These are phyloP conservation scores for Pythium sp. DNA, from an alignment of 352 stramenopile genomes.

Conservation along the genomic window DNA sequence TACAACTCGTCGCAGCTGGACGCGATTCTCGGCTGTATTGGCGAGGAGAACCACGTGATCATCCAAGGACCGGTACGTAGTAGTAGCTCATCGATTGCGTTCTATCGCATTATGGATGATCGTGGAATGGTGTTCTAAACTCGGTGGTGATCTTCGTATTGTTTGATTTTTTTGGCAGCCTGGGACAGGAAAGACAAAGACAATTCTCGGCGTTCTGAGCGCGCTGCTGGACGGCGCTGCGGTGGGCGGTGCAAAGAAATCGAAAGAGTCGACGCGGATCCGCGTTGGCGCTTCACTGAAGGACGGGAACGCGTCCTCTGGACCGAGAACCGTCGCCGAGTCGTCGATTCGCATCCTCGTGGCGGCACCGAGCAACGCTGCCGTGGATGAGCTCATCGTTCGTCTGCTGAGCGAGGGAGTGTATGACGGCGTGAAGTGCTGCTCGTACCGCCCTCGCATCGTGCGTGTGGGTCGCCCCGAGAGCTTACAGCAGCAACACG, in stretches of 20 bases:
- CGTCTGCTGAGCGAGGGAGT: constrained; percentile 63
- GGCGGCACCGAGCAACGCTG: constrained; percentile 75
- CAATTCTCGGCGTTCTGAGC: constrained; percentile 69
- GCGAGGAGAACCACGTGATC: constrained; percentile 60
- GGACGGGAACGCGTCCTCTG: constrained; percentile 19
- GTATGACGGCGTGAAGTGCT: constrained; percentile 45
- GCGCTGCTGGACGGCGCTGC: constrained; percentile 71
- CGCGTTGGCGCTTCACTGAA: constrained; percentile 68
- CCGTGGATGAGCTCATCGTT: constrained; percentile 75
- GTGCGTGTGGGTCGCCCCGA: constrained; percentile 69
- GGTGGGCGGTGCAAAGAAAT: constrained; percentile 40
- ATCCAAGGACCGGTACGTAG: constrained; percentile 78
- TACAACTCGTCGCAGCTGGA: constrained; percentile 77
- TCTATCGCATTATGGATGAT: not conserved
- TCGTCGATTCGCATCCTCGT: constrained; percentile 72
- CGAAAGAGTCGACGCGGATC: constrained; percentile 60
- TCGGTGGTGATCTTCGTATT: not conserved
- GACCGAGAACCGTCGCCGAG: constrained; percentile 49
- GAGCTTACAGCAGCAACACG: constrained; percentile 35
- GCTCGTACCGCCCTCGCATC: constrained; percentile 58
- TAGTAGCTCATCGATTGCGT: not conserved
- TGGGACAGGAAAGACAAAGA: constrained; percentile 83
- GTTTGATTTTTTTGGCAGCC: constrained; percentile 31
- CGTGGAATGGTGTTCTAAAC: constrained; percentile 1
- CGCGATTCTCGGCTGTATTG: constrained; percentile 65